Evolutionary conservation across 2,329 filamentous ascomycete species (phyloP).

Genomic region (Penicillium janthinellum): DNA sequence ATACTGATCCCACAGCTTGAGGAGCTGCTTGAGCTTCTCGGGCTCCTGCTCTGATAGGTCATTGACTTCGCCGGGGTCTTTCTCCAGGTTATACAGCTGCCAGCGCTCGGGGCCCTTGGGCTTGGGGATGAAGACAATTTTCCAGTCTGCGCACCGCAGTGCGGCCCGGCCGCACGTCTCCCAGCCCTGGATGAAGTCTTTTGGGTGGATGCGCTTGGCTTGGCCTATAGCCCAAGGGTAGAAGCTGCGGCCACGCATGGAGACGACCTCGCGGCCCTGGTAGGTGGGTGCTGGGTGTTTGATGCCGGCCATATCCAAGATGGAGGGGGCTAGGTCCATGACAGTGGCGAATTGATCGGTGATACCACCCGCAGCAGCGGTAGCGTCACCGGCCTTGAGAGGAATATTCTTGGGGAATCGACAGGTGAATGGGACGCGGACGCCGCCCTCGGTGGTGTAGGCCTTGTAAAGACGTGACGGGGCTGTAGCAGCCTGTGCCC

Average conservation of each 20-base stretch:
- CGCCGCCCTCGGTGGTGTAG: slow-evolving; percentile 54
- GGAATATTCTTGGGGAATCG: slow-evolving; percentile 39
- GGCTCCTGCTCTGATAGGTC: slow-evolving; percentile 47
- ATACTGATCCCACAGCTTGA: slow-evolving; percentile 61
- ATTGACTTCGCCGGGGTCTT: slow-evolving; percentile 56
- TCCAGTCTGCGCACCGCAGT: slow-evolving; percentile 59
- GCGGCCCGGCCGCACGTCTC: slow-evolving; percentile 58
- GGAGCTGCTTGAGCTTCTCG: slow-evolving; percentile 50
- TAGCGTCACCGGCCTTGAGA: slow-evolving; percentile 22
- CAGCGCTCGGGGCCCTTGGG: slow-evolving; percentile 59
- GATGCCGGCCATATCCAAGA: slow-evolving; percentile 45
- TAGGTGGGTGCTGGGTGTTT: slow-evolving; percentile 58
- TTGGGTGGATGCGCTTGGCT: slow-evolving; percentile 48
- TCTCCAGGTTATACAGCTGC: slow-evolving; percentile 58
- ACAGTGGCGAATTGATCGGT: slow-evolving; percentile 56
- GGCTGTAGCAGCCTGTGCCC: slow-evolving; percentile 58
- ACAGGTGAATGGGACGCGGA: slow-evolving; percentile 57
- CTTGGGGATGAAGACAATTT: slow-evolving; percentile 60
- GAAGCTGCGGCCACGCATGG: slow-evolving; percentile 56
- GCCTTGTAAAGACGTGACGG: slow-evolving; percentile 54
- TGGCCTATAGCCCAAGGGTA: slow-evolving; percentile 42
- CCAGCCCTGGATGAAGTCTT: slow-evolving; percentile 59
- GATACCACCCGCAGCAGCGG: slow-evolving; percentile 40
- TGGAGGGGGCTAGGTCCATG: slow-evolving; percentile 55
- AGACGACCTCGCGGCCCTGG: slow-evolving; percentile 53